Conservation (phyloP, 2,329 filamentous ascomycete genomes). For the Epichloe gansuensis region DNA sequence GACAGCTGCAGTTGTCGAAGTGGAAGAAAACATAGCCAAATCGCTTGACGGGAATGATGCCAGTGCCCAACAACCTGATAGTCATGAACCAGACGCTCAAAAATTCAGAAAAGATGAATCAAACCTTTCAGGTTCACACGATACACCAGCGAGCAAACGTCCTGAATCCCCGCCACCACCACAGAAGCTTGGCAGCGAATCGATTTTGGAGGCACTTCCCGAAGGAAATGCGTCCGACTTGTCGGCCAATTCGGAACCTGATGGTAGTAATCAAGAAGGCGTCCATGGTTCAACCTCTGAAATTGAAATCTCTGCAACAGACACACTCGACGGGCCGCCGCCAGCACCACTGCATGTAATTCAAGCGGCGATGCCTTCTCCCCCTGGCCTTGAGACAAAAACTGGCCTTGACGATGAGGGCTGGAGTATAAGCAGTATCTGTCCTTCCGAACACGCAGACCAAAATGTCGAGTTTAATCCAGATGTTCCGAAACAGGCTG, state of each 20-base stretch:
- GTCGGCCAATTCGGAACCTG: not conserved
- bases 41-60: not conserved
- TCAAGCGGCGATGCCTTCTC: not conserved
- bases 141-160: not conserved
- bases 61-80: not conserved
- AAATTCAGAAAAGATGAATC: not conserved
- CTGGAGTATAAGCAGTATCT: slow-evolving; percentile 1
- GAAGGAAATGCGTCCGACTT: not conserved
- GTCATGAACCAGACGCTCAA: not conserved
- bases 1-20: not conserved
- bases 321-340: not conserved
- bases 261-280: not conserved
- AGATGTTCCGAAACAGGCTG: not conserved
- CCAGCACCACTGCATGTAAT: not conserved
- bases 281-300: not conserved
- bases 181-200: not conserved
- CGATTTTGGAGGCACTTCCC: not conserved
- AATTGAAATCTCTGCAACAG: not conserved
- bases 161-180: not conserved
- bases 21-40: not conserved
- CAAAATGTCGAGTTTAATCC: not conserved
- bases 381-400: not conserved
- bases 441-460: not conserved
- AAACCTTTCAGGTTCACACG: not conserved
- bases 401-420: not conserved